Evolutionary conservation across 2,329 filamentous ascomycete species (phyloP).

Genomic region (Emergomyces africanus): DNA sequence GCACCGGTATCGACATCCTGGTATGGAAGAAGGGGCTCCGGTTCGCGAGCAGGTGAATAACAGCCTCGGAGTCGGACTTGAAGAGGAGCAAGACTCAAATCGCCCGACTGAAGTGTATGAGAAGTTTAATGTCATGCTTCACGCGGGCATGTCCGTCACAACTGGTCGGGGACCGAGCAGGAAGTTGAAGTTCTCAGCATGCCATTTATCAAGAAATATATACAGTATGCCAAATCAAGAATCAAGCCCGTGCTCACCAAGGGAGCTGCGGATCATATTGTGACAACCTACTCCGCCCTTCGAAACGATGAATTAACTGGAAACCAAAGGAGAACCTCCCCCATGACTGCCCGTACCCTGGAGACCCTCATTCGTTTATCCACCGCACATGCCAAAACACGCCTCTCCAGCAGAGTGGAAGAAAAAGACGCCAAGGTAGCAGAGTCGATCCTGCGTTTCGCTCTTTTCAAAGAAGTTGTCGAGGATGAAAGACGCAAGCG

Average conservation of each 20-base stretch:
- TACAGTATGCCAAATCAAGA: slow-evolving; percentile 90
- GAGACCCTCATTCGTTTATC: slow-evolving; percentile 97
- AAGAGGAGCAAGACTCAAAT: slow-evolving; percentile 58
- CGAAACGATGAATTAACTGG: slow-evolving; percentile 93
- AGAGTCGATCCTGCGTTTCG: slow-evolving; percentile 82
- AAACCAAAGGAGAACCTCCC: slow-evolving; percentile 84
- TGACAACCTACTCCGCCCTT: slow-evolving; percentile 78
- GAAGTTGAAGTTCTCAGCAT: slow-evolving; percentile 82
- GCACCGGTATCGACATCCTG: slow-evolving; percentile 88
- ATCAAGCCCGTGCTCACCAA: slow-evolving; percentile 84
- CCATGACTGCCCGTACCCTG: slow-evolving; percentile 91
- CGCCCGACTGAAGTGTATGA: slow-evolving; percentile 81
- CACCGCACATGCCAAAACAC: slow-evolving; percentile 87
- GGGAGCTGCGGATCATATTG: slow-evolving; percentile 82
- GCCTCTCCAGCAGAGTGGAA: slow-evolving; percentile 77
- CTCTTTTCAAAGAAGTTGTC: slow-evolving; percentile 92
- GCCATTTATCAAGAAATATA: slow-evolving; percentile 98
- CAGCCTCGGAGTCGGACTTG: slow-evolving; percentile 73
- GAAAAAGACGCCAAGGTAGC: slow-evolving; percentile 79
- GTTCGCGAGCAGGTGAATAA: slow-evolving; percentile 80
- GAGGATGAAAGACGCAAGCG: slow-evolving; percentile 68
- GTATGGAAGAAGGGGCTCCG: slow-evolving; percentile 85
- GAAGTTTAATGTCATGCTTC: slow-evolving; percentile 92
- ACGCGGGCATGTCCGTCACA: slow-evolving; percentile 73
- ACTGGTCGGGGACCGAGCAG: slow-evolving; percentile 60